Evolutionary conservation across 176 grass and related monocot genomes (phyloP).

Genomic region (Alloteropsis semialata): DNA sequence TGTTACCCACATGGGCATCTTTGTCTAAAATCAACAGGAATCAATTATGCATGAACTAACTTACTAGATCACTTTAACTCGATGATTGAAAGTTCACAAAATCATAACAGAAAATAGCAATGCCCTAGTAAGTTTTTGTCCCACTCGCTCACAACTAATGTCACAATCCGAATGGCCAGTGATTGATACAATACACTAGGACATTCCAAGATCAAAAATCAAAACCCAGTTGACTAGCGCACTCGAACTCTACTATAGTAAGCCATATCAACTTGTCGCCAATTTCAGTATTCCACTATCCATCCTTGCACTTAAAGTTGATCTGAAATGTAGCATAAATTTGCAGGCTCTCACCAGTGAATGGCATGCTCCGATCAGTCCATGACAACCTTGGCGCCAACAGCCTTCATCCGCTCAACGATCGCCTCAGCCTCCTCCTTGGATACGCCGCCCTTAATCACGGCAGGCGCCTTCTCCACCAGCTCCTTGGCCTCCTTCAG

Average conservation of each 20-base stretch:
- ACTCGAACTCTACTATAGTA: background rate
- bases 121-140: background rate
- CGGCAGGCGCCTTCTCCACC: constrained; percentile 79
- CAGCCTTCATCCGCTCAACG: constrained; percentile 87
- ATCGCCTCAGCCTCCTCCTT: constrained; percentile 87
- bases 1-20: background rate
- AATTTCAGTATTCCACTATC: background rate
- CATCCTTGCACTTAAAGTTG: background rate
- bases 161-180: background rate
- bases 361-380: constrained; percentile 37
- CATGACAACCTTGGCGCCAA: constrained; percentile 79
- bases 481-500: constrained; percentile 98
- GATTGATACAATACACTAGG: background rate
- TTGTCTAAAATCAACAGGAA: background rate
- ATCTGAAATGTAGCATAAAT: constrained; percentile 1
- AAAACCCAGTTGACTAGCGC: background rate
- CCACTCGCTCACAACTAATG: background rate
- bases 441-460: constrained; percentile 76
- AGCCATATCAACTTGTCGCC: background rate
- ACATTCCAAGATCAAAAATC: background rate
- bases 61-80: background rate
- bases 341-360: constrained; percentile 23
- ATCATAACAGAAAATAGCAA: background rate
- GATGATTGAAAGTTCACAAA: background rate
- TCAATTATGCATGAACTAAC: background rate